Evolutionary conservation across 2,329 filamentous ascomycete genomes (phyloP), one percentile per base, ranked within the genome.

Genomic region (Fusarium chlamydosporum): DNA sequence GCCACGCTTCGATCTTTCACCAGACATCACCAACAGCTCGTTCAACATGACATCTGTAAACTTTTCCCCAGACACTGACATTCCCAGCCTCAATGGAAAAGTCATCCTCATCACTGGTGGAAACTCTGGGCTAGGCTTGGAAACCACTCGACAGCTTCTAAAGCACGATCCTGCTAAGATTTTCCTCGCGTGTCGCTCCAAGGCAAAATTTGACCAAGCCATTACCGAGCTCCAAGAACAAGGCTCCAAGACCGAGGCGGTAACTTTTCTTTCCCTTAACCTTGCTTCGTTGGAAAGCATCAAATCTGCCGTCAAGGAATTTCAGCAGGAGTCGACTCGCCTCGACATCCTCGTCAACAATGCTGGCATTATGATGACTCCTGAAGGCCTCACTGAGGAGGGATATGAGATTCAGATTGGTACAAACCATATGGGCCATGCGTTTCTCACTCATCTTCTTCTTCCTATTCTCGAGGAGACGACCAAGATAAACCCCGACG

Each of bases 291-390:
- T 61, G 7, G 27, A 38, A 3, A 61, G 57, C 4, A 60, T 61
- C 6, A 60, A 60, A 10, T 52, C 43, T 4, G 57, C 16, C 2
- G 43, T 27, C 1, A 27, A 12, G 11, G 37, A 42, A 3, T 61
- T 61, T 0, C 43, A 61, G 1, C 6, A 29, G 18, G 40, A 56
- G 3, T 61, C 37, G 0, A 7, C 31, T 0, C 55, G 55, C 9
- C 57, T 61, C 0, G 55, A 61, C 4, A 7, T 61, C 3, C 57
- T 61, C 0, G 15, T 61, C 1, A 61, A 61, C 11, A 61, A 61
- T 38, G 57, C 57, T 0, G 57, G 57, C 2, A 60, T 61, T 4
- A 61, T 61, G 57, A 61, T 61, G 57, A 60, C 55, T 0, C 55
- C 57, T 1, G 57, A 61, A 2, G 37, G 55, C 7, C 37, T 43